Conservation (phyloP, 192 early-diverging fungal genomes). For the Gigaspora rosea region DNA sequence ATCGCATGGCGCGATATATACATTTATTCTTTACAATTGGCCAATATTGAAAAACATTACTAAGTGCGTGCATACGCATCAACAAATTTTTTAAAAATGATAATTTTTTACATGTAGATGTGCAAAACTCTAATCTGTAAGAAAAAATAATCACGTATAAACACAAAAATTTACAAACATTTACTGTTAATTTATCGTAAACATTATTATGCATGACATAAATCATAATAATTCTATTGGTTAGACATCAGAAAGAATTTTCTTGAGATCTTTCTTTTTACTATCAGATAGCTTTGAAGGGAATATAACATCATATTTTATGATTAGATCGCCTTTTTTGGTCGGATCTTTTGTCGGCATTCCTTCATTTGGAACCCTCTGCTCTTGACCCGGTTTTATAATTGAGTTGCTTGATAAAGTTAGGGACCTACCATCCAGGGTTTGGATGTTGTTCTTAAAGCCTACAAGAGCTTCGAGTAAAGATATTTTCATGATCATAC, state of each 20-base stretch:
- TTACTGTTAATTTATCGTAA: too few relatives aligned
- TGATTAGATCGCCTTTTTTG: constrained; percentile 85
- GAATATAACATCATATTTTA: constrained; percentile 79
- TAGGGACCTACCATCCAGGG: constrained; percentile 74
- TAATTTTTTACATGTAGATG: too few relatives aligned
- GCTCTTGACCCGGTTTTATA: constrained; percentile 74
- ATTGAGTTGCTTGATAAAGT: constrained; percentile 64
- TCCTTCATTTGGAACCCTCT: constrained; percentile 76
- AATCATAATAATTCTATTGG: too few relatives aligned
- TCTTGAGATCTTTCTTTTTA: constrained; percentile 72
- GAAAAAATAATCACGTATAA: too few relatives aligned
- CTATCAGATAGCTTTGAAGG: constrained; percentile 65
- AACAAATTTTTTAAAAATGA: too few relatives aligned
- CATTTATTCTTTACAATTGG: too few relatives aligned
- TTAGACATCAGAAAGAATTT: constrained; percentile 33
- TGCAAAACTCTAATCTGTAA: too few relatives aligned
- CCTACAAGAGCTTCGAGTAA: constrained; percentile 82
- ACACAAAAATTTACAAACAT: too few relatives aligned
- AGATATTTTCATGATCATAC: constrained; percentile 60
- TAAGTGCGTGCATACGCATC: too few relatives aligned
- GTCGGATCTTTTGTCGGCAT: constrained; percentile 90
- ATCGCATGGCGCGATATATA: too few relatives aligned
- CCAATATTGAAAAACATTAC: too few relatives aligned
- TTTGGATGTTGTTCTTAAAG: constrained; percentile 72
- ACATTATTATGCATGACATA: too few relatives aligned